Base-by-base conservation (phyloP, 2,329 filamentous ascomycete genomes). In the Ceratocystis variospora region DNA sequence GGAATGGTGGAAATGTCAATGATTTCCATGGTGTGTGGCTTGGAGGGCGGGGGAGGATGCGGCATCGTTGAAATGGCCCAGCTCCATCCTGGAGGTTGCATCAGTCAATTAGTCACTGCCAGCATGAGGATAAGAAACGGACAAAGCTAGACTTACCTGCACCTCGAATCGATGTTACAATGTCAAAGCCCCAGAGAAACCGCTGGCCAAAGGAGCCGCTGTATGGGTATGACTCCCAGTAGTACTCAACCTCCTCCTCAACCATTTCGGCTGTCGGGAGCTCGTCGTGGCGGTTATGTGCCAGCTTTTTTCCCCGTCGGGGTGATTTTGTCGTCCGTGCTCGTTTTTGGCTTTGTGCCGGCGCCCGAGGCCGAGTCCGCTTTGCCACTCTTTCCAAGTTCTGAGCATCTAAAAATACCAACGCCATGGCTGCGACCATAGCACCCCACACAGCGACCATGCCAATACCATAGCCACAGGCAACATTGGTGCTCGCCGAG, bases 211-310 rank as follows among this genome's bases (percentile, higher is more conserved):
- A 79, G 0, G 80, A 72, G 1, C 73, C 79, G 2, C 79, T 72
- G 3, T 77, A 76, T 0, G 84, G 84, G 69, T 81, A 87, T 0
- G 78, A 73, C 71, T 87, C 79, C 84, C 84, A 87, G 70, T 81
- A 79, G 66, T 85, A 85, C 67, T 82, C 78, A 59, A 75, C 75
- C 4, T 74, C 73, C 19, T 75, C 71, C 0, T 72, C 70, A 1
- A 67, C 62, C 45, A 62, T 3, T 69, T 67, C 59, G 28, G 28
- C 61, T 66, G 22, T 62, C 28, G 37, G 8, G 12, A 59, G 28
- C 28, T 59, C n/a, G 25, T 7, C 28, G 17, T 28, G 55, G 28
- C 28, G 28, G 17, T 53, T 22, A 5, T 28, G 10, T 7, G 19
- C 48, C 22, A 10, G 15, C 19, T 57, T 62, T 28, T 45, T 28